These are phyloP conservation scores for Pseudocercospora cruenta DNA, from an alignment of 2,329 filamentous ascomycete species.

Conservation along the genomic window DNA sequence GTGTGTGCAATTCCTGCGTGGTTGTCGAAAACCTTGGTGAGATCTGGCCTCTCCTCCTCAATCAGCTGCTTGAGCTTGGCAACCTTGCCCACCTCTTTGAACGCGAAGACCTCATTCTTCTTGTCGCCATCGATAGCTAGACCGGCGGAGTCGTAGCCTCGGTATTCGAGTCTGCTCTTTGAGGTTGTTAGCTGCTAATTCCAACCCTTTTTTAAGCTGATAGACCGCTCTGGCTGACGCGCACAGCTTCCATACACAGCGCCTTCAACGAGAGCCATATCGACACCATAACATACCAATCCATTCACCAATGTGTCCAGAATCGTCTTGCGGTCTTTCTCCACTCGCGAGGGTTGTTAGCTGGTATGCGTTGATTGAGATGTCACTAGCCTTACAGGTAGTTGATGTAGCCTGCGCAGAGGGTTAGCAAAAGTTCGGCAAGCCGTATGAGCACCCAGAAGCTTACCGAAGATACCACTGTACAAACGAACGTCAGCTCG, in stretches of 20 bases:
- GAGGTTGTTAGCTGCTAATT: conserved; percentile 32
- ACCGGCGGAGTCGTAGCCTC: conserved; percentile 97
- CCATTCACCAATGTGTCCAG: conserved; percentile 95
- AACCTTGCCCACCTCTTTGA: conserved; percentile 99
- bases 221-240: conserved; percentile 10
- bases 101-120: conserved; percentile 95
- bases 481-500: background rate
- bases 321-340: conserved; percentile 97
- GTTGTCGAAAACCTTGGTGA: conserved; percentile 93
- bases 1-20: conserved; percentile 99
- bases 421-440: background rate
- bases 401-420: conserved; percentile 98
- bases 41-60: conserved; percentile 77
- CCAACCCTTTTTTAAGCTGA: background rate
- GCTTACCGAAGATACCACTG: background rate
- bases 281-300: conserved; percentile 50
- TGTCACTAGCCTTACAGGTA: conserved; percentile 68
- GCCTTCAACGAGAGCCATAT: background rate
- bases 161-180: conserved; percentile 85
- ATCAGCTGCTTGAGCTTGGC: conserved; percentile 94
- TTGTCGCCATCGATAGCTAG: conserved; percentile 96
- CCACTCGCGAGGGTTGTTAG: no score
- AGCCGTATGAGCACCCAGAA: background rate
- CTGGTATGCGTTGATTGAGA: background rate
- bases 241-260: no score